phyloP scores from a whole-genome alignment of 129 eudicot genomes.

The Lactuca saligna region DNA sequence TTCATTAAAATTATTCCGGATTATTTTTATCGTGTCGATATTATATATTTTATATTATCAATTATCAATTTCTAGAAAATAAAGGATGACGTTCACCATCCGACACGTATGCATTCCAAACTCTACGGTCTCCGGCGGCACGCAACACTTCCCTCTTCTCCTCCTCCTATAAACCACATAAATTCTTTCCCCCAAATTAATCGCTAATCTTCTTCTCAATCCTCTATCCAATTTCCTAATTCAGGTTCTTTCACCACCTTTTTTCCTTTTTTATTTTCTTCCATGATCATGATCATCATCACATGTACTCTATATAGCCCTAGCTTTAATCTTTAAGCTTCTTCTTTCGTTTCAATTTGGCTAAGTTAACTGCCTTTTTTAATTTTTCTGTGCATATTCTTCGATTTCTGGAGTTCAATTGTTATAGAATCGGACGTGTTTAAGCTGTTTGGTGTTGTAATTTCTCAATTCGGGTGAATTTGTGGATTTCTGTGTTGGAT shows the following conservation, averaged over 20 bases:
- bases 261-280: not conserved
- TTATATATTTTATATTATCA: too few relatives aligned
- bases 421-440: not conserved
- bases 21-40: not conserved
- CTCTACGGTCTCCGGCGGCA: slow-evolving; percentile 23
- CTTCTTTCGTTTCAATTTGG: not conserved
- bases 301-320: slow-evolving; percentile 5
- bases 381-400: slow-evolving; percentile 13
- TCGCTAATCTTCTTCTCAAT: slow-evolving; percentile 8
- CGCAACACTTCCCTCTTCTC: slow-evolving; percentile 19
- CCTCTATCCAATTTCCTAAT: slow-evolving; percentile 10
- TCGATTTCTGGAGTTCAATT: not conserved
- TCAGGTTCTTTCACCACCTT: slow-evolving; percentile 26
- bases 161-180: slow-evolving; percentile 43
- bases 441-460: not conserved
- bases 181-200: not conserved
- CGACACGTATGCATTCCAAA: slow-evolving; percentile 34
- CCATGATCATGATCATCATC: slow-evolving; percentile 19
- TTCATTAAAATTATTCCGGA: not conserved
- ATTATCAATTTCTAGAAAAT: not conserved
- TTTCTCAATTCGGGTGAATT: slow-evolving; percentile 12
- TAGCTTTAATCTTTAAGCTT: slow-evolving; percentile 14
- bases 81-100: slow-evolving; percentile 21
- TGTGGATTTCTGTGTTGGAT: slow-evolving; percentile 3
- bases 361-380: not conserved